Percentiles rank a stretch among this genome's conserved stretches.
phyloP scores from a whole-genome alignment of 371 early-diverging fungal species.

The Blyttiomyces sp. region DNA sequence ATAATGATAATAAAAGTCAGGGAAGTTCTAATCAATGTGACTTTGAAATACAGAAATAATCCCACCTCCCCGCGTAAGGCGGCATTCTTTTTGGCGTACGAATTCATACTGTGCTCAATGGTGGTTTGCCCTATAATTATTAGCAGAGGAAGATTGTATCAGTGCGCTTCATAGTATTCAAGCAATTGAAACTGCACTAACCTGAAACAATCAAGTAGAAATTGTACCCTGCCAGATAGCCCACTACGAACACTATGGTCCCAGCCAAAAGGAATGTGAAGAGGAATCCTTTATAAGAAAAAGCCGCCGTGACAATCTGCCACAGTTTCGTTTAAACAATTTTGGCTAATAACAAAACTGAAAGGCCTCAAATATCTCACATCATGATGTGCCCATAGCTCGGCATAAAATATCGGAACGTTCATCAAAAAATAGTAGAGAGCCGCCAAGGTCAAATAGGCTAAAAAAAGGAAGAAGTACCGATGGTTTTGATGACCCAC shows the following conservation, averaged over 20 bases:
- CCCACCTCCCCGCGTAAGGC: constrained; percentile 24
- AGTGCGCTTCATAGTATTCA: neutral
- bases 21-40: constrained; percentile 2
- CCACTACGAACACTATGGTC: constrained; percentile 21
- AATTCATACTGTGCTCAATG: constrained; percentile 32
- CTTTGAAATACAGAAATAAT: neutral
- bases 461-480: constrained; percentile 76
- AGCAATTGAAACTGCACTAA: no score
- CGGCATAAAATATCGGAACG: constrained; percentile 16
- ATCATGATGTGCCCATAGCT: constrained; percentile 13
- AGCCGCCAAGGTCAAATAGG: constrained; percentile 59
- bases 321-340: neutral
- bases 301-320: no score
- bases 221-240: constrained; percentile 31
- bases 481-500: constrained; percentile 82
- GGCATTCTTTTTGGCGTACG: neutral
- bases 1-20: neutral
- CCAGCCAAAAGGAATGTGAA: constrained; percentile 26
- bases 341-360: constrained; percentile 5
- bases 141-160: neutral
- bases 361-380: neutral
- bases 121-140: constrained; percentile 25
- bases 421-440: constrained; percentile 59
- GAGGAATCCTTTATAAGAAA: no score
- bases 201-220: constrained; percentile 31